A percentile compares a stretch with the other conserved stretches of the same genome.
Conservation (phyloP, 208 protist species). For the Leishmania guyanensis region DNA sequence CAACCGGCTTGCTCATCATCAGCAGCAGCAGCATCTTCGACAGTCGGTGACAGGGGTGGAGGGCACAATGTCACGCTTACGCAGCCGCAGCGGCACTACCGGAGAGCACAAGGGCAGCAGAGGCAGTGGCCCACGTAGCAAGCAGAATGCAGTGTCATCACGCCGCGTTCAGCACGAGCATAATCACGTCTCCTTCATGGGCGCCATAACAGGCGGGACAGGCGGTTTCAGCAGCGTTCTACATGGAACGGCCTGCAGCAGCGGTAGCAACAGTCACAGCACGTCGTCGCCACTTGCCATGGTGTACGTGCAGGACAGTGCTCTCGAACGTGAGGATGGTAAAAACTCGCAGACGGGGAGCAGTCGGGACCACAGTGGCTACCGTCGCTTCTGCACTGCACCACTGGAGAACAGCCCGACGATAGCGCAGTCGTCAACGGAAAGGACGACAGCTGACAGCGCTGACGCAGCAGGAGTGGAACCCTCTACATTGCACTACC, state of each 20-base stretch:
- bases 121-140: neutral
- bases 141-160: neutral
- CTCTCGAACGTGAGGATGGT: neutral
- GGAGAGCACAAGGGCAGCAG: neutral
- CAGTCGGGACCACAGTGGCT: neutral
- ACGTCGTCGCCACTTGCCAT: neutral
- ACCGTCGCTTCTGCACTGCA: slow-evolving; percentile 8
- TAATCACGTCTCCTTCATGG: neutral
- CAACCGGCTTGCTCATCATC: slow-evolving; percentile 7
- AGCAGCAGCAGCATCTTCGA: slow-evolving; percentile 5
- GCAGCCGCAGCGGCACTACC: neutral
- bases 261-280: slow-evolving; percentile 5
- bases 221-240: neutral
- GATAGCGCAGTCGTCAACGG: neutral
- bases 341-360: neutral
- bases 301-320: neutral
- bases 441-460: neutral
- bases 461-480: neutral
- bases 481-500: neutral
- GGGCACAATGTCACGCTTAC: neutral
- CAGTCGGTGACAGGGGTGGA: slow-evolving; percentile 1
- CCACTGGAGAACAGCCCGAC: slow-evolving; percentile 16
- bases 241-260: neutral
- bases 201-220: neutral
- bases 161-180: neutral